Evolutionary conservation across 192 early-diverging fungal genomes (phyloP), one percentile per base, ranked within the genome.

Genomic region (Pilobolus umbonatus): DNA sequence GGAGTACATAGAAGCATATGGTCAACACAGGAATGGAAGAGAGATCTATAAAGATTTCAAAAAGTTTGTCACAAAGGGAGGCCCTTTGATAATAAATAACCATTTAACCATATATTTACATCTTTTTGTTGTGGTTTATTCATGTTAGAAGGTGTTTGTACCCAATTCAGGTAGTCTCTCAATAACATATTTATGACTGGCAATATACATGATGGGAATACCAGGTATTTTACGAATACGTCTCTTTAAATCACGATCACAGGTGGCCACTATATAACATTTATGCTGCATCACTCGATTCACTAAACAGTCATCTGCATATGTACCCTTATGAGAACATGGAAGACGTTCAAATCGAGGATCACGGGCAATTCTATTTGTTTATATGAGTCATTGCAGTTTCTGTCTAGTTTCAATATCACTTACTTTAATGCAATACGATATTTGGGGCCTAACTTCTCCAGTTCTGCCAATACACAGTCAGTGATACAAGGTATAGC

Each of bases 291-390:
- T 77, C 28, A 98, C 80, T 11, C 97, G 75, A 51, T 95, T 81
- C 2, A 98, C 93, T 55, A 99, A 78, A 65, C 97, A 99, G 79
- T 99, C 97, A 80, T 99, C 97, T 10, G 97, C 97, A 81, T 99
- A 99, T 1, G 94, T 95, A 34, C 97, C 95, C 57, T 92, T 96
- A 72, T 99, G 97, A 46, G 93, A 85, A 74, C 97, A 98, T 15
- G 93, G 89, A 50, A 99, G 72, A 11, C 95, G 76, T 59, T 98
- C 95, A 66, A 99, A 99, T 42, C 97, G 78, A n/a, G 95, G 95
- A 68, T 99, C 97, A 12, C 97, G 81, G 1, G 97, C 97, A 25
- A 94, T 83, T 21, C 89, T 86, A 51, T 25, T 19, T 7, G 46
- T 15, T 3, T 26, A 26, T 55, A 35, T 21, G 32, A 10, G 35